These are phyloP conservation scores for Apiospora marii DNA, from an alignment of 2,329 filamentous ascomycete genomes.

Conservation along the genomic window DNA sequence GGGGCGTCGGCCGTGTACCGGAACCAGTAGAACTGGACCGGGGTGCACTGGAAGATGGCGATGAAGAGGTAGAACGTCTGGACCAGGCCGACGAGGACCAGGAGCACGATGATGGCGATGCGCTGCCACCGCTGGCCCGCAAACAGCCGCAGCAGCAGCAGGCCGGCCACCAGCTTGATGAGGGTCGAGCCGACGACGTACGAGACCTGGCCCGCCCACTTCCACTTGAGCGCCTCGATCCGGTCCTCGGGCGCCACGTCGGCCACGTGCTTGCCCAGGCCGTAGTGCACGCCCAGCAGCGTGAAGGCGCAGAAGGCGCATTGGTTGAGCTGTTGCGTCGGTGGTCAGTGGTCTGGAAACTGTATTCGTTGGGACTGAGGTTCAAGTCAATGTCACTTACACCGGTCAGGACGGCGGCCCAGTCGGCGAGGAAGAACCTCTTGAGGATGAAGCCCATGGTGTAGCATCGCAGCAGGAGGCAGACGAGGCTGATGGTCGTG, in stretches of 20 bases:
- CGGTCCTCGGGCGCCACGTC: slow-evolving; percentile 22
- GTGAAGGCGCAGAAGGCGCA: slow-evolving; percentile 24
- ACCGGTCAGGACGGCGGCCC: slow-evolving; percentile 25
- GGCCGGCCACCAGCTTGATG: slow-evolving; percentile 27
- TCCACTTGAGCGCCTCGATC: slow-evolving; percentile 26
- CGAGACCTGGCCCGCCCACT: slow-evolving; percentile 26
- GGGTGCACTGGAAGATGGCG: slow-evolving; percentile 27
- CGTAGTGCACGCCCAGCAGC: slow-evolving; percentile 27
- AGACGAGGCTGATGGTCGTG: slow-evolving; percentile 50
- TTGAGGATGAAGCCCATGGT: slow-evolving; percentile 53
- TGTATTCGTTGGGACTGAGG: too few species aligned
- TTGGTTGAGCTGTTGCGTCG: slow-evolving; percentile 13
- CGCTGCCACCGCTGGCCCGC: slow-evolving; percentile 25
- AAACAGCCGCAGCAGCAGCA: slow-evolving; percentile 26
- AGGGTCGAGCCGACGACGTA: slow-evolving; percentile 25
- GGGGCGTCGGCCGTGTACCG: slow-evolving; percentile 24
- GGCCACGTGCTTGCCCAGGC: slow-evolving; percentile 25
- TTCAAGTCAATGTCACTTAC: too few species aligned
- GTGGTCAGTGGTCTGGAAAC: not conserved
- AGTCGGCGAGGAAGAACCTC: slow-evolving; percentile 33
- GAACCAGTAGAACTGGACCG: slow-evolving; percentile 27
- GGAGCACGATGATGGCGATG: slow-evolving; percentile 24
- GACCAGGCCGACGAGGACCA: slow-evolving; percentile 22
- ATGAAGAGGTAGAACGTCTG: slow-evolving; percentile 26
- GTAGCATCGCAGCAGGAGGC: slow-evolving; percentile 52